These are phyloP conservation scores for Cercospora sp. DNA, from an alignment of 2,329 filamentous ascomycete species.

Conservation along the genomic window DNA sequence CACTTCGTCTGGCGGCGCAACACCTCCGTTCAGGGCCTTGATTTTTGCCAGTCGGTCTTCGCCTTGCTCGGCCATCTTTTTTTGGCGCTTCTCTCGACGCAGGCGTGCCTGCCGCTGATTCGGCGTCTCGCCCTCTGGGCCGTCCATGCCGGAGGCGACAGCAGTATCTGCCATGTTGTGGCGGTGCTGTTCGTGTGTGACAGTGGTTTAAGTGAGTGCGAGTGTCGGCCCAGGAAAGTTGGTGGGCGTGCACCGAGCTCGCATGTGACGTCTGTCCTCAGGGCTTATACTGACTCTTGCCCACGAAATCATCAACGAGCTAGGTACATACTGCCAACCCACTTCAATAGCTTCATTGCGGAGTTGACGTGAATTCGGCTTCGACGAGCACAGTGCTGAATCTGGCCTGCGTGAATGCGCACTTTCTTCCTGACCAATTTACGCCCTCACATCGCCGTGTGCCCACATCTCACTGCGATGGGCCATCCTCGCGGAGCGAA, in stretches of 20 bases:
- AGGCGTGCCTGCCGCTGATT: constrained; percentile 64
- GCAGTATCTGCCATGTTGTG: constrained; percentile 34
- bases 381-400: background rate
- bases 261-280: constrained; percentile 2
- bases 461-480: background rate
- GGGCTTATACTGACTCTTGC: background rate
- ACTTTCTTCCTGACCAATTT: background rate
- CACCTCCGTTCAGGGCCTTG: constrained; percentile 62
- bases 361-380: background rate
- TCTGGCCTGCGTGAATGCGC: background rate
- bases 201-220: background rate
- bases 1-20: constrained; percentile 38
- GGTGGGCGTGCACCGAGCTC: background rate
- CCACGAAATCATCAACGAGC: background rate
- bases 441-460: background rate
- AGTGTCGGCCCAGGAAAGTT: constrained; percentile 3
- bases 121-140: constrained; percentile 42
- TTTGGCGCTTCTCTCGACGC: constrained; percentile 76
- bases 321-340: background rate
- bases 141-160: constrained; percentile 29
- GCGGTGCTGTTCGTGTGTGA: background rate
- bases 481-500: constrained; percentile 10
- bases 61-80: constrained; percentile 73
- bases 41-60: constrained; percentile 72
- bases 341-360: background rate